A percentile compares a stretch with the other conserved stretches of the same genome.
These are phyloP conservation scores for Diaporthe vexans DNA, from an alignment of 2,329 filamentous ascomycete species.

Conservation along the genomic window DNA sequence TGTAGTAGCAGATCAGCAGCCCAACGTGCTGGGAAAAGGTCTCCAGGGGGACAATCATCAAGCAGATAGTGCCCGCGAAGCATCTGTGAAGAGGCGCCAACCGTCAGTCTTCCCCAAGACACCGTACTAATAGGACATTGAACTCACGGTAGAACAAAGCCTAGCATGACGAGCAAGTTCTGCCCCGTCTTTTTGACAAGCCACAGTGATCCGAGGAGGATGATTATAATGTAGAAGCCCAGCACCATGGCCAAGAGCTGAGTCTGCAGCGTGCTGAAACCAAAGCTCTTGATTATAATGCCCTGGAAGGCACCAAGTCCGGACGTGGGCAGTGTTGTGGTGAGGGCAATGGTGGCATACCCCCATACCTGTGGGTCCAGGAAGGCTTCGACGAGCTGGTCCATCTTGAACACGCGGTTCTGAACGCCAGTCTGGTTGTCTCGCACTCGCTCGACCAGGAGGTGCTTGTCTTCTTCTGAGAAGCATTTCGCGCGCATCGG, in stretches of 20 bases:
- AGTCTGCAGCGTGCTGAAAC: conserved; percentile 76
- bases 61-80: conserved; percentile 78
- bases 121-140: not conserved
- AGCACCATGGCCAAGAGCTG: conserved; percentile 83
- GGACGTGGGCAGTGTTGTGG: conserved; percentile 80
- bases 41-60: conserved; percentile 76
- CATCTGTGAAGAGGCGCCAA: conserved; percentile 60
- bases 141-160: conserved; percentile 75
- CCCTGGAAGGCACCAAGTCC: conserved; percentile 81
- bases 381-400: conserved; percentile 66
- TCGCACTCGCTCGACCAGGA: conserved; percentile 73
- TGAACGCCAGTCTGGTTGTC: conserved; percentile 73
- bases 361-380: conserved; percentile 77
- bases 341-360: conserved; percentile 75
- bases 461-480: conserved; percentile 73
- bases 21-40: conserved; percentile 72
- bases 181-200: conserved; percentile 78
- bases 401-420: conserved; percentile 63
- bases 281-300: conserved; percentile 79
- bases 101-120: not conserved
- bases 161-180: conserved; percentile 76
- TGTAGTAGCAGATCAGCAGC: conserved; percentile 81
- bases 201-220: conserved; percentile 76
- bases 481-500: conserved; percentile 81
- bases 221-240: conserved; percentile 79